Evolutionary conservation across 495 filamentous ascomycete genomes (phyloP).

Genomic region (Cercophora samala): DNA sequence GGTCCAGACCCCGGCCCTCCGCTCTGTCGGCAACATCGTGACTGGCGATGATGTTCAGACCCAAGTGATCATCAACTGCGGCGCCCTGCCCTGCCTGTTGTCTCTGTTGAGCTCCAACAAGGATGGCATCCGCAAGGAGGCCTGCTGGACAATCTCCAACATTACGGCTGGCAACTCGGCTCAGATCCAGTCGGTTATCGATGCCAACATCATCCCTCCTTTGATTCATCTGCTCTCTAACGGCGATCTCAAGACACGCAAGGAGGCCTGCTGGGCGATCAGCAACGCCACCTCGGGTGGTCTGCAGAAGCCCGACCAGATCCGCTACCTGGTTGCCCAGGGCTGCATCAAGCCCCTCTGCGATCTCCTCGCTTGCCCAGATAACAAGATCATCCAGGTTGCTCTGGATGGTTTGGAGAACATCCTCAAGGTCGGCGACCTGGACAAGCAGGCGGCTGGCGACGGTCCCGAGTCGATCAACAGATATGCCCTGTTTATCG

Average conservation of each 20-base stretch:
- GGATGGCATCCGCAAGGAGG: conserved; percentile 98
- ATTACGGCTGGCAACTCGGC: conserved; percentile 96
- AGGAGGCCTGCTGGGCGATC: conserved; percentile 99
- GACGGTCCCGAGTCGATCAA: conserved; percentile 79
- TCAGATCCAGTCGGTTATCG: conserved; percentile 96
- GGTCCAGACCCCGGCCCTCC: conserved; percentile 94
- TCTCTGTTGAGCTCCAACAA: conserved; percentile 93
- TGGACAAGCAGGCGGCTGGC: conserved; percentile 86
- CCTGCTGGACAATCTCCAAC: conserved; percentile 99
- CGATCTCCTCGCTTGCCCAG: conserved; percentile 91
- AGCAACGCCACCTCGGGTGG: conserved; percentile 98
- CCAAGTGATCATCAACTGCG: conserved; percentile 99
- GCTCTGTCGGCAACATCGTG: conserved; percentile 98
- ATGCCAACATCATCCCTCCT: conserved; percentile 93
- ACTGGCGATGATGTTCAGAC: conserved; percentile 99
- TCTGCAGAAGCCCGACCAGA: conserved; percentile 97
- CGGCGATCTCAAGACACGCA: conserved; percentile 98
- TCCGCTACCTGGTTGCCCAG: conserved; percentile 85
- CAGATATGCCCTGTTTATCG: conserved; percentile 95
- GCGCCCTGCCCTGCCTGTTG: conserved; percentile 83
- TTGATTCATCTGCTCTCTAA: conserved; percentile 93
- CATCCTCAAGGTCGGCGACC: conserved; percentile 97
- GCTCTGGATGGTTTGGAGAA: conserved; percentile 98
- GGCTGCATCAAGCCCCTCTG: conserved; percentile 98
- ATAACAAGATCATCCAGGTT: conserved; percentile 99